A percentile compares a stretch with the other conserved stretches of the same genome.
Evolutionary conservation across 2,329 filamentous ascomycete genomes (phyloP).

Genomic region (Stemphylium vesicarium): DNA sequence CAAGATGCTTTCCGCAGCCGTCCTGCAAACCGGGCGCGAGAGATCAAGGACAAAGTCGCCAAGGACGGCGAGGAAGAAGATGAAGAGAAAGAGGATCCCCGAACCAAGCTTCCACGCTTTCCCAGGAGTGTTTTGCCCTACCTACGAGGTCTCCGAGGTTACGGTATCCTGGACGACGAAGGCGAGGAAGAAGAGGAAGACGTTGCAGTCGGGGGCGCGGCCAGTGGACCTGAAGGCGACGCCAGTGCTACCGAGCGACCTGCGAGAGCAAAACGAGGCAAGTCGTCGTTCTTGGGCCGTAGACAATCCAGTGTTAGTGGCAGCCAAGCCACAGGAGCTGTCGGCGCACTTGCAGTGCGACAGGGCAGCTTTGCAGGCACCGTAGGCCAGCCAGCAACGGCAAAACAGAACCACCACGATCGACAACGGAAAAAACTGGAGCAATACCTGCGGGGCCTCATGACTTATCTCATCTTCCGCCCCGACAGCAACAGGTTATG

Average conservation of each 20-base stretch:
- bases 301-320: conserved; percentile 62
- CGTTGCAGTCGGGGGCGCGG: conserved; percentile 57
- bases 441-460: conserved; percentile 89
- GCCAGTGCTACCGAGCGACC: conserved; percentile 71
- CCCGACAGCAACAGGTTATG: conserved; percentile 94
- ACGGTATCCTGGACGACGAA: conserved; percentile 64
- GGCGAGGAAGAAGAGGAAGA: conserved; percentile 78
- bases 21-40: conserved; percentile 46
- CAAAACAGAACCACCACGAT: conserved; percentile 72
- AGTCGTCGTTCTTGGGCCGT: conserved; percentile 64
- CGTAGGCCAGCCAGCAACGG: conserved; percentile 44
- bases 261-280: conserved; percentile 59
- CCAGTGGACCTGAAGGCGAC: conserved; percentile 67
- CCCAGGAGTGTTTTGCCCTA: conserved; percentile 90
- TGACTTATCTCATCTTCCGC: conserved; percentile 94
- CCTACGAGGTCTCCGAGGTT: conserved; percentile 77
- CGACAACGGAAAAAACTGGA: conserved; percentile 84
- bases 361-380: conserved; percentile 51
- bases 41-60: conserved; percentile 22
- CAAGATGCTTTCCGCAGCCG: conserved; percentile 80
- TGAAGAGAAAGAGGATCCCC: conserved; percentile 66
- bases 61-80: conserved; percentile 30
- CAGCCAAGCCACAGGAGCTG: conserved; percentile 31
- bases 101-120: conserved; percentile 84
- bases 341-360: conserved; percentile 33